Conservation (phyloP, 1,284 basidiomycete genomes). For the Ustilago lituana region DNA sequence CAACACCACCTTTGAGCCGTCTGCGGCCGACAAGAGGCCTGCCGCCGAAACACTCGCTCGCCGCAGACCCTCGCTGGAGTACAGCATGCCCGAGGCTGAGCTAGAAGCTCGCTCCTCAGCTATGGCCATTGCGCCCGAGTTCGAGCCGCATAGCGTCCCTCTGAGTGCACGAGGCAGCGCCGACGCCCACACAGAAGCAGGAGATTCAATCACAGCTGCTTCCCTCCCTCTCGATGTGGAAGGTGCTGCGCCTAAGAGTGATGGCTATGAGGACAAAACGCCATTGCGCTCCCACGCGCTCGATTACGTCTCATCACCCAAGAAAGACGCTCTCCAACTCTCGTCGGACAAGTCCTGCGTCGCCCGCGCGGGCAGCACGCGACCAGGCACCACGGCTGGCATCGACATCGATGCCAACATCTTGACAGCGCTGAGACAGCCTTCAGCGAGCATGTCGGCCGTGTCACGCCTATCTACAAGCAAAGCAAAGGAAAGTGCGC, state of each 20-base stretch:
- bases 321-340: neutral
- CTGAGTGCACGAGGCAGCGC: slow-evolving; percentile 22
- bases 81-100: slow-evolving; percentile 11
- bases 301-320: slow-evolving; percentile 10
- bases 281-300: slow-evolving; percentile 16
- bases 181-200: slow-evolving; percentile 14
- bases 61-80: slow-evolving; percentile 38
- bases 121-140: slow-evolving; percentile 2
- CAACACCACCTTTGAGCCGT: slow-evolving; percentile 11
- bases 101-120: neutral
- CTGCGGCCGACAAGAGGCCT: neutral
- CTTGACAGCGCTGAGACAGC: slow-evolving; percentile 24
- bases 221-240: slow-evolving; percentile 6
- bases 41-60: neutral
- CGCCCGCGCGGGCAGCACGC: neutral
- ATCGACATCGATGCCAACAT: slow-evolving; percentile 24
- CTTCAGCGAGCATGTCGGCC: slow-evolving; percentile 44
- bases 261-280: slow-evolving; percentile 1
- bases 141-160: slow-evolving; percentile 35
- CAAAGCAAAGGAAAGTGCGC: slow-evolving; percentile 1
- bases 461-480: slow-evolving; percentile 11
- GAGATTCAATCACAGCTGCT: slow-evolving; percentile 13
- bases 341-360: neutral
- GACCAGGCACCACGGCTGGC: neutral
- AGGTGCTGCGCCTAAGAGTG: neutral